These are phyloP conservation scores for Penicillium polonicum DNA, from an alignment of 2,329 filamentous ascomycete species.

Conservation along the genomic window DNA sequence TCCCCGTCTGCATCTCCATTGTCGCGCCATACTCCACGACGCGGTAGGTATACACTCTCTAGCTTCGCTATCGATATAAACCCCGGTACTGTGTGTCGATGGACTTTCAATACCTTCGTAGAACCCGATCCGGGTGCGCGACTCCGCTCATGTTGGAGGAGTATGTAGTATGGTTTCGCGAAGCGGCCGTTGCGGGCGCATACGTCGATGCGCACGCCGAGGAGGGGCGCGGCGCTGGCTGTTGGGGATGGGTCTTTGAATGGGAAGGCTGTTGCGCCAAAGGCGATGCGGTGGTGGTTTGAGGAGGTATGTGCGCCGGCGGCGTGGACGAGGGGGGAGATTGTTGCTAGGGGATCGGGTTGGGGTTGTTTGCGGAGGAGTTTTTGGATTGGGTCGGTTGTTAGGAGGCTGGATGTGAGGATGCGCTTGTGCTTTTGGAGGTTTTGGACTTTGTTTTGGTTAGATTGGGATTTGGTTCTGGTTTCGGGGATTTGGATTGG, in stretches of 20 bases:
- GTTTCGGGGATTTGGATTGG: neutral
- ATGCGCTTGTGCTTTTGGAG: slow-evolving; percentile 41
- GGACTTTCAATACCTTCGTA: slow-evolving; percentile 32
- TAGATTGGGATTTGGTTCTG: slow-evolving; percentile 3
- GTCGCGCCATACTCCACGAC: neutral
- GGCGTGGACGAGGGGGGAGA: slow-evolving; percentile 35
- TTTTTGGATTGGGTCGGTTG: slow-evolving; percentile 39
- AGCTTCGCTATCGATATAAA: slow-evolving; percentile 44
- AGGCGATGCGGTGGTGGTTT: slow-evolving; percentile 47
- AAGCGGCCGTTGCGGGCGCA: slow-evolving; percentile 41
- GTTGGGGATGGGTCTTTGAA: slow-evolving; percentile 46
- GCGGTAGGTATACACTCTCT: slow-evolving; percentile 38
- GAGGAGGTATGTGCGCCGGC: slow-evolving; percentile 34
- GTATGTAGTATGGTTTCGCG: slow-evolving; percentile 45
- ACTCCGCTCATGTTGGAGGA: slow-evolving; percentile 34
- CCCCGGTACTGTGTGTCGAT: slow-evolving; percentile 47
- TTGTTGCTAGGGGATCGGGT: slow-evolving; percentile 27
- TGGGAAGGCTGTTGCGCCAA: slow-evolving; percentile 47
- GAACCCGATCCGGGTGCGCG: slow-evolving; percentile 6
- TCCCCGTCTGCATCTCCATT: neutral
- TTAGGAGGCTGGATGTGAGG: slow-evolving; percentile 43
- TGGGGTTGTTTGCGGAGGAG: slow-evolving; percentile 23
- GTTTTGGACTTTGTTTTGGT: slow-evolving; percentile 35
- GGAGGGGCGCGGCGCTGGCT: slow-evolving; percentile 26
- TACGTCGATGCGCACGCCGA: slow-evolving; percentile 46